These are phyloP conservation scores for Microascus cirrosus DNA, from an alignment of 2,329 filamentous ascomycete species.

Conservation along the genomic window DNA sequence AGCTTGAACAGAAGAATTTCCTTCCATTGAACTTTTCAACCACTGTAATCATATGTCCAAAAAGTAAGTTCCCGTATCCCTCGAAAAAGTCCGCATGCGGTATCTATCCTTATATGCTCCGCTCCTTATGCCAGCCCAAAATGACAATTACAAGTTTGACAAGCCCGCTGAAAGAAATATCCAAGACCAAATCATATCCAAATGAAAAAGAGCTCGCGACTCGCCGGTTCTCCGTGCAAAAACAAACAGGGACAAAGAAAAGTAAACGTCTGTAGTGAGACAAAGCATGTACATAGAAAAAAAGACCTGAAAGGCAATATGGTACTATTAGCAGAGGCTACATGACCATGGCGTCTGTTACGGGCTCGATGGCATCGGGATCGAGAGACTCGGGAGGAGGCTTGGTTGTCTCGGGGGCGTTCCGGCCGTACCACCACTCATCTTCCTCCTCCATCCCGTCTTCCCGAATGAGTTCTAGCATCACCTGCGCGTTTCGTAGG, in stretches of 20 bases:
- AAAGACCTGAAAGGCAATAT: neutral
- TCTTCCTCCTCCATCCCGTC: constrained; percentile 48
- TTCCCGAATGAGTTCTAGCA: constrained; percentile 54
- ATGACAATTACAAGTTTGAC: neutral
- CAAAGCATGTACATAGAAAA: neutral
- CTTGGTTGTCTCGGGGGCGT: constrained; percentile 40
- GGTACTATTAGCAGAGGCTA: neutral
- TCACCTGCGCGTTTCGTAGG: constrained; percentile 49
- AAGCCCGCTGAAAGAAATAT: neutral
- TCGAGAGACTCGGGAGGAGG: constrained; percentile 39
- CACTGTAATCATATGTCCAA: neutral
- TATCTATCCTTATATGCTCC: constrained; percentile 5
- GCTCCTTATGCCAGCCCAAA: constrained; percentile 1
- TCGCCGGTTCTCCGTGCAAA: constrained; percentile 1
- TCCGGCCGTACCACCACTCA: constrained; percentile 50
- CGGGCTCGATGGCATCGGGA: constrained; percentile 32
- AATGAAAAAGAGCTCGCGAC: neutral
- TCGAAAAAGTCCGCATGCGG: neutral
- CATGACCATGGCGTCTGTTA: constrained; percentile 16
- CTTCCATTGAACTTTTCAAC: neutral
- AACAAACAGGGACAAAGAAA: neutral
- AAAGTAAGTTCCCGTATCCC: neutral
- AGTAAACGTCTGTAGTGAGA: neutral
- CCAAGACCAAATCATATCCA: neutral
- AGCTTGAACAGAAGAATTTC: neutral